phyloP scores from a whole-genome alignment of 1,284 basidiomycete genomes.

The Athelia sp. region DNA sequence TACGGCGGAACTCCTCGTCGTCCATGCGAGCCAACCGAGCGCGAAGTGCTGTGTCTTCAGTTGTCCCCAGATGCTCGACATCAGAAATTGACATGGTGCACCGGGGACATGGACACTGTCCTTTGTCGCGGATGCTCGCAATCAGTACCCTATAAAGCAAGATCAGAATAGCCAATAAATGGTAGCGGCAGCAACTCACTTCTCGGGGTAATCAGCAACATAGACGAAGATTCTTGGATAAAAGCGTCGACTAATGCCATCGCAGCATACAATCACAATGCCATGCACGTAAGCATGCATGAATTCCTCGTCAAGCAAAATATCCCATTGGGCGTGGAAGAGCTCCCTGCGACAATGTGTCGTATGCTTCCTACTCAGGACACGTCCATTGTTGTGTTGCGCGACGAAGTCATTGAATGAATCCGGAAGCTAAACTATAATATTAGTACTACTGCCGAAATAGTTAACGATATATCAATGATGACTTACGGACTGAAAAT shows the following conservation, averaged over 20 bases:
- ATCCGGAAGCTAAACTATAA: background rate
- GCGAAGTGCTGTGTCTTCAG: background rate
- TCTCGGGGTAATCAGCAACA: conserved; percentile 14
- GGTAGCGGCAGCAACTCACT: conserved; percentile 6
- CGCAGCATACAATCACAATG: conserved; percentile 11
- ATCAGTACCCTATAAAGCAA: conserved; percentile 5
- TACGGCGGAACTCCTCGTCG: background rate
- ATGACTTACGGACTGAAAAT: conserved; percentile 24
- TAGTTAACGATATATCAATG: too few species aligned
- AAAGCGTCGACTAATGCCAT: conserved; percentile 10
- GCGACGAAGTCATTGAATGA: background rate
- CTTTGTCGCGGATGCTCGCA: conserved; percentile 9
- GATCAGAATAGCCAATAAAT: background rate
- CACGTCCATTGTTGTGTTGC: background rate
- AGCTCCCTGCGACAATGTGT: conserved; percentile 19
- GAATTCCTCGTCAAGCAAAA: conserved; percentile 16
- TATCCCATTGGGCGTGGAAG: conserved; percentile 14
- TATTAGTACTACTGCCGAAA: background rate
- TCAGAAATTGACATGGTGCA: conserved; percentile 10
- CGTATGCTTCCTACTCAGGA: conserved; percentile 1
- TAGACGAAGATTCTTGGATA: conserved; percentile 16
- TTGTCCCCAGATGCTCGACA: conserved; percentile 5
- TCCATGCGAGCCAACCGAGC: background rate
- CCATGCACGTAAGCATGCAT: conserved; percentile 16
- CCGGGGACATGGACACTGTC: conserved; percentile 14